Evolutionary conservation across 345 rosid genomes (phyloP), one percentile per base, ranked within the genome.

Genomic region (Syzygium jambos): DNA sequence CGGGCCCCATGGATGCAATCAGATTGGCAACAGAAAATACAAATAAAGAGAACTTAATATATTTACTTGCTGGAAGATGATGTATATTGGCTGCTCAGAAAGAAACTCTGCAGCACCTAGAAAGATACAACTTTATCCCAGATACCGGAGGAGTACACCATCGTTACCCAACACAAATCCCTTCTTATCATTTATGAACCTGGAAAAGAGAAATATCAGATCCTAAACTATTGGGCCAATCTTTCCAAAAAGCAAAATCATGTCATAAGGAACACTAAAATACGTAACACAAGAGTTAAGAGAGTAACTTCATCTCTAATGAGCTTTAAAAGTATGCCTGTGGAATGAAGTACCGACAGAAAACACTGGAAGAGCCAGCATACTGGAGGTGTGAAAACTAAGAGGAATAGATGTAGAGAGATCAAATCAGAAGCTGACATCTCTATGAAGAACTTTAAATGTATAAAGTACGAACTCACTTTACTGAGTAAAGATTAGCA

Each of bases 111-210:
- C 38, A 53, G 59, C 54, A 53, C 86, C 86, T 30, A 30, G 43
- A 53, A 88, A 80, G 84, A 78, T 85, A 54, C 85, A 82, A 78
- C 68, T 87, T 90, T 89, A 97, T 89, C 99, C 99, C 55, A 97
- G 95, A 93, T 93, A 97, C 89, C 97, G 98, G 88, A 96, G 99
- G 94, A 97, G 94, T 59, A 96, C 99, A 11, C 99, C 98, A 61
- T 97, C 97, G 51, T 96, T 97, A 73, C 98, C 99, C 53, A 95
- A 90, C 77, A 96, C 98, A 87, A 97, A 96, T 7, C 98, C 99
- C 92, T 94, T 93, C 86, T 86, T 92, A 84, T 95, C 98, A 88
- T 95, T 88, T 61, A 97, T 95, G 90, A 97, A 97, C 95, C 99
- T 97, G 89, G 41, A 85, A 19, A 43, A 84, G 65, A 52, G 49